Evolutionary conservation across 306 rosid species (phyloP).

Genomic region (Hylodesmum podocarpum): DNA sequence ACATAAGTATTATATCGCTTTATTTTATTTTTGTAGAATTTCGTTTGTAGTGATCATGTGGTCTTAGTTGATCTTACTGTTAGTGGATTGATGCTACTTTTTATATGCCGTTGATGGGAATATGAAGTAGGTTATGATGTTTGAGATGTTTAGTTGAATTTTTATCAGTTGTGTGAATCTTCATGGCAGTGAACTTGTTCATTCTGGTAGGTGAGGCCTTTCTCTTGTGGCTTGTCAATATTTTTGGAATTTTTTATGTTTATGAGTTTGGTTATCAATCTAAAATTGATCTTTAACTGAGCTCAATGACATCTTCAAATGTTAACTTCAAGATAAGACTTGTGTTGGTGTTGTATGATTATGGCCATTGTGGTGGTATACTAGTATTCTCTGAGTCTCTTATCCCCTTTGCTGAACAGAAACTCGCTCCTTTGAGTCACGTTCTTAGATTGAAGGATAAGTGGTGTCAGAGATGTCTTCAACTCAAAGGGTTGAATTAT

Average conservation of each 20-base stretch:
- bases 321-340: neutral
- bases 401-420: constrained; percentile 38
- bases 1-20: neutral
- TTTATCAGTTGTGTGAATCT: neutral
- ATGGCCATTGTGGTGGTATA: neutral
- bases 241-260: neutral
- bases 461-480: constrained; percentile 47
- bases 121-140: constrained; percentile 3
- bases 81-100: constrained; percentile 2
- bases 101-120: constrained; percentile 18
- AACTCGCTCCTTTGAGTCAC: constrained; percentile 35
- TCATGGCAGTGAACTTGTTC: constrained; percentile 15
- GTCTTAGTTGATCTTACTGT: constrained; percentile 23
- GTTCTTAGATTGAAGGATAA: constrained; percentile 53
- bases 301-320: neutral
- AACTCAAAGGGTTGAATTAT: constrained; percentile 39
- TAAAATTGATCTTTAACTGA: neutral
- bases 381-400: neutral
- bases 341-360: neutral
- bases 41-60: neutral
- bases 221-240: neutral
- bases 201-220: constrained; percentile 7
- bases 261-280: neutral
- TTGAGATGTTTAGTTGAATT: neutral
- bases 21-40: neutral